Evolutionary conservation across 164 flowering plant genomes (phyloP).

Genomic region (Vitis labrusca): DNA sequence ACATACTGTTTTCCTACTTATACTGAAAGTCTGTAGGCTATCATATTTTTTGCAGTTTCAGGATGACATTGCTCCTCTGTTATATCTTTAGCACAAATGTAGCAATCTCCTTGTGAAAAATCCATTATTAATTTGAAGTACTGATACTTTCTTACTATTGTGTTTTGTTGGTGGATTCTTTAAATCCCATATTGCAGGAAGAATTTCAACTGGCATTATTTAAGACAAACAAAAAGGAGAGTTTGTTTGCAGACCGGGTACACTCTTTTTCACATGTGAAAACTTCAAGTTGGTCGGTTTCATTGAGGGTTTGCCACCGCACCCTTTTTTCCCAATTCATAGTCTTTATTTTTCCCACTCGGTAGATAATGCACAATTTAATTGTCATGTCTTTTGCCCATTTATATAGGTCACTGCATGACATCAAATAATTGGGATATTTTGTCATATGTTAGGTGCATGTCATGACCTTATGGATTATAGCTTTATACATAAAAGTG

Average conservation of each 20-base stretch:
- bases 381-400: background rate
- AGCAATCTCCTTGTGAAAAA: no score
- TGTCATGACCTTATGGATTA: background rate
- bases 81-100: no score
- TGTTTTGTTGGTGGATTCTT: no score
- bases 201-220: conserved; percentile 85
- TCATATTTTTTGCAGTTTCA: no score
- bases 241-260: conserved; percentile 90
- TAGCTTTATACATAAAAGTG: background rate
- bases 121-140: background rate
- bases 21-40: no score
- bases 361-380: background rate
- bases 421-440: background rate
- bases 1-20: background rate
- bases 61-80: no score
- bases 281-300: background rate
- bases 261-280: background rate
- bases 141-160: background rate
- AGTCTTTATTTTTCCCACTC: background rate
- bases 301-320: background rate
- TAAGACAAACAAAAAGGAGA: conserved; percentile 84
- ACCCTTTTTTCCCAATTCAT: background rate
- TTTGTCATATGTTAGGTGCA: background rate
- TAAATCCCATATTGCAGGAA: conserved; percentile 44
- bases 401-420: background rate